Base-by-base conservation (phyloP, 2,329 filamentous ascomycete species). In the Cladosporium sp. region DNA sequence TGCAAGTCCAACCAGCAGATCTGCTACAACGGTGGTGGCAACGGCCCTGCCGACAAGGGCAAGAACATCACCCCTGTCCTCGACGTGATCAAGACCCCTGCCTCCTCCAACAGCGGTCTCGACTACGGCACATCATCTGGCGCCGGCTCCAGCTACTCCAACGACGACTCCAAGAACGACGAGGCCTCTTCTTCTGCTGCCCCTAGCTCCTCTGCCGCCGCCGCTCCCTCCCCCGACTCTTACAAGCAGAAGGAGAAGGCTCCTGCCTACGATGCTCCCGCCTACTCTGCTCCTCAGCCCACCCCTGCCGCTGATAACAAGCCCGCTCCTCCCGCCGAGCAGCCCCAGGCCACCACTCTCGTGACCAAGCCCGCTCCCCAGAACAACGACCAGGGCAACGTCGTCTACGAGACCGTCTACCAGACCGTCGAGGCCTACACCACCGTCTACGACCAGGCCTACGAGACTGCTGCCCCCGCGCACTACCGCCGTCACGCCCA, bases 1-100 rank as follows among this genome's bases (percentile, higher is more conserved):
- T 92, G 90, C 78, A 75, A 77, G 52, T 74, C 65, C 24, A 77
- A 84, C 68, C 74, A 80, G 47, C 73, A 76, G 15, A 70, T 73
- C 30, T 85, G 83, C 75, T 76, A 69, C 5, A 76, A 76, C 14
- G 75, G 75, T 68, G 75, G 75, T 68, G 47, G 41, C 55, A 68
- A 80, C 65, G 86, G 86, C 0, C 86, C 86, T 38, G 83, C 83
- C 6, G 73, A 80, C 66, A 74, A 76, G 61, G 80, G 78, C 28
- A 77, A 80, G 66, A 72, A 74, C 36, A 78, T 82, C 34, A 70
- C 75, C 66, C 76, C 65, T 51, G 64, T 68, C 7, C 61, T 55
- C 47, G 51, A 51, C 11, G 52, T 58, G 52, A 67, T 69, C 60
- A 26, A 44, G 18, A 30, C 65, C 59, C 52, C 58, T 14, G 51